Percentiles rank a stretch among this genome's conserved stretches.
phyloP scores from a whole-genome alignment of 371 early-diverging fungal species.

The Lichtheimia hyalospora region DNA sequence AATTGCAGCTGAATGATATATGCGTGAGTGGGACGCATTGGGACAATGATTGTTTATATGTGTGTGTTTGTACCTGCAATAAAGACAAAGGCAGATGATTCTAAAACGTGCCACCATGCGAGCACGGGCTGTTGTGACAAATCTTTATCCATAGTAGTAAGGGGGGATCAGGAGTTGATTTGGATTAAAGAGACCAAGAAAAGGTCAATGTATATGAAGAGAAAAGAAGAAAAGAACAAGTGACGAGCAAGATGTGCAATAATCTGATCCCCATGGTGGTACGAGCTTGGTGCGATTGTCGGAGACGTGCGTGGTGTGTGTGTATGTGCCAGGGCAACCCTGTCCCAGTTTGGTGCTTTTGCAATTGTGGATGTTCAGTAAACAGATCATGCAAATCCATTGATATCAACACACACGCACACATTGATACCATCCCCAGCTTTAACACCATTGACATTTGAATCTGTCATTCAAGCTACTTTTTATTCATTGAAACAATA shows the following conservation, averaged over 20 bases:
- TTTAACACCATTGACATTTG: too few relatives aligned
- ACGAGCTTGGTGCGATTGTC: neutral
- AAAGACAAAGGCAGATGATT: slow-evolving; percentile 35
- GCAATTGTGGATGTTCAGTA: too few relatives aligned
- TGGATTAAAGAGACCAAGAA: neutral
- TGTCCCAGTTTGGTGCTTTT: slow-evolving; percentile 2
- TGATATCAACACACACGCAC: too few relatives aligned
- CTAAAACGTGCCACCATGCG: slow-evolving; percentile 40
- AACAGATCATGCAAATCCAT: too few relatives aligned
- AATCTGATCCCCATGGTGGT: neutral
- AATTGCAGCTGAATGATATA: slow-evolving; percentile 21
- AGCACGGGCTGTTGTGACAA: slow-evolving; percentile 16
- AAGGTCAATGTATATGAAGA: neutral
- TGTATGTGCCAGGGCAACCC: slow-evolving; percentile 1
- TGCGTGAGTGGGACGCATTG: neutral
- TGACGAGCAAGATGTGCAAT: neutral
- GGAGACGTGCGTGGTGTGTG: neutral
- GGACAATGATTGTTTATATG: neutral
- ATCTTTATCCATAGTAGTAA: too few relatives aligned
- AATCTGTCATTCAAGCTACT: too few relatives aligned
- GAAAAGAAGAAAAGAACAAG: neutral
- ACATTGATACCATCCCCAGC: too few relatives aligned
- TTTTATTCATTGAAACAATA: too few relatives aligned
- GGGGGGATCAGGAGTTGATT: neutral
- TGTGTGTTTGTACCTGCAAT: slow-evolving; percentile 29